A percentile compares a stretch with the other conserved stretches of the same genome.
These are phyloP conservation scores for Aphanomyces stellatus DNA, from an alignment of 352 stramenopile genomes.

Conservation along the genomic window DNA sequence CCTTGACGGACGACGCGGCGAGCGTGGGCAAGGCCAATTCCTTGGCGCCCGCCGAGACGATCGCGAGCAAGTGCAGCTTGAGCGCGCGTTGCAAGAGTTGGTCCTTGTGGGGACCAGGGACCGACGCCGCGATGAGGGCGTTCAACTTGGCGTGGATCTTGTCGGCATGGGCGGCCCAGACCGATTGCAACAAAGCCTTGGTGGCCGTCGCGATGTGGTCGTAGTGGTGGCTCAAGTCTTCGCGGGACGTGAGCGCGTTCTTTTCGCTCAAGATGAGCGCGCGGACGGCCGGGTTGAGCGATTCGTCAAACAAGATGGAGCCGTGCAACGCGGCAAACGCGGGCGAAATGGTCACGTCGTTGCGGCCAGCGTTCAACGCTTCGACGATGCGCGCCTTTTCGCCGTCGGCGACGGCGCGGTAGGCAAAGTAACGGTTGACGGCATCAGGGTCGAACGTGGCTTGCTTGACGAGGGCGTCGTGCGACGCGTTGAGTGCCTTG, in stretches of 20 bases:
- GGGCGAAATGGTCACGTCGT: constrained; percentile 41
- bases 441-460: constrained; percentile 55
- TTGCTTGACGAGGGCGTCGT: constrained; percentile 47
- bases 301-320: constrained; percentile 61
- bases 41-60: constrained; percentile 57
- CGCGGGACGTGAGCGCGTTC: constrained; percentile 45
- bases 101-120: constrained; percentile 47
- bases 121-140: constrained; percentile 34
- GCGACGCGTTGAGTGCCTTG: constrained; percentile 47
- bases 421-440: constrained; percentile 72
- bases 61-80: constrained; percentile 48
- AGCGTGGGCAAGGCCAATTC: constrained; percentile 35
- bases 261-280: constrained; percentile 48
- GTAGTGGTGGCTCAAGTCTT: constrained; percentile 68
- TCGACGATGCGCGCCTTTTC: constrained; percentile 67
- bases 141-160: constrained; percentile 55
- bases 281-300: constrained; percentile 50
- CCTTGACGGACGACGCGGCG: not conserved
- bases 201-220: constrained; percentile 49
- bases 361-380: constrained; percentile 38
- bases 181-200: constrained; percentile 49
- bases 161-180: constrained; percentile 52
- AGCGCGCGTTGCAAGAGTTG: constrained; percentile 65
- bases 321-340: constrained; percentile 51
- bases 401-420: constrained; percentile 51